Evolutionary conservation across 768 basidiomycete genomes (phyloP), one percentile per base, ranked within the genome.

Genomic region (Macrolepiota dolichaula): DNA sequence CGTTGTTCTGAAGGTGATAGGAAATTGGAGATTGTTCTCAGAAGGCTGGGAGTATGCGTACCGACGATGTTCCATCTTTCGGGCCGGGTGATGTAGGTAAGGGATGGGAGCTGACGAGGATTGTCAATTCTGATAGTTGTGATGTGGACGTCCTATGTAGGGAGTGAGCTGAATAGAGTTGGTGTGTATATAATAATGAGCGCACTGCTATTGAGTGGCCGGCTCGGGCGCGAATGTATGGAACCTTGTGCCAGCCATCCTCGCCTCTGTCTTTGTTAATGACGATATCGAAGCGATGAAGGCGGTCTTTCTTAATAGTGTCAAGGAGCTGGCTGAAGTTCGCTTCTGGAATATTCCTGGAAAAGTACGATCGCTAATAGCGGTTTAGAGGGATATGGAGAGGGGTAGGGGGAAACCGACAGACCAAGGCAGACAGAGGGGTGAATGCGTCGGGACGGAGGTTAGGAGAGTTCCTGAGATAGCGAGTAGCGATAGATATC

Each of bases 51-150:
- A 42, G 15, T 10, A 42, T 13, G 29, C 44, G 42, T 53, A 52
- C 59, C 51, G 27, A 60, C 53, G 29, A 46, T 19, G 29, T 25
- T 35, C 59, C 59, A 60, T n/a, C 46, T 35, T 46, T 52, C 59
- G 12, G 59, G 59, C 1, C 27, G 25, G 51, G 59, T 42, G 42
- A 51, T 37, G 29, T 53, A 60, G 25, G 53, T 32, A 27, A 60
- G 42, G 22, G 38, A 25, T 5, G n/a, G 51, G n/a, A 0, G 59
- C 38, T 17, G 1, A 2, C n/a, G n/a, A n/a, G n/a, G n/a, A n/a
- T n/a, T n/a, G n/a, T 10, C 32, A 10, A 60, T 6, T 27, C 44
- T 51, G 4, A 5, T 25, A 0, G 51, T 60, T 22, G 51, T 44
- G n/a, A 60, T 46, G 5, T 32, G n/a, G 1, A 53, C 51, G 11